phyloP scores from a whole-genome alignment of 805 yeast genomes.

The Candida boleticola region DNA sequence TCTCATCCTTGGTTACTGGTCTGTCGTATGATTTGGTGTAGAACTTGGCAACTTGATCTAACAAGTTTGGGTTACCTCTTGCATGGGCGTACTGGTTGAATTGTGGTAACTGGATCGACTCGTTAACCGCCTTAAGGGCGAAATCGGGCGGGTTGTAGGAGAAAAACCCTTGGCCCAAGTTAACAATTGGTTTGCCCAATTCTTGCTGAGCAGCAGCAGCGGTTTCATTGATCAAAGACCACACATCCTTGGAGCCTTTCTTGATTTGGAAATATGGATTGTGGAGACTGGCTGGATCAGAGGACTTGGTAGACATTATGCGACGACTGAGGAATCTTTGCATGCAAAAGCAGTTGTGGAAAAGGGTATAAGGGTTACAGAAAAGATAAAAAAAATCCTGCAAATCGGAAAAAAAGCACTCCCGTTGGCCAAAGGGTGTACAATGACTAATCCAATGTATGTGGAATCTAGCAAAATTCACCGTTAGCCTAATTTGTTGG shows the following conservation, averaged over 20 bases:
- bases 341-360: not conserved
- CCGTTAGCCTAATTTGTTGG: no score
- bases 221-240: slow-evolving; percentile 94
- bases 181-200: slow-evolving; percentile 74
- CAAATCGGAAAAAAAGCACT: no score
- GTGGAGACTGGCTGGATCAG: slow-evolving; percentile 28
- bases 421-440: no score
- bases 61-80: slow-evolving; percentile 75
- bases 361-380: not conserved
- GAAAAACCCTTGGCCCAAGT: slow-evolving; percentile 96
- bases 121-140: slow-evolving; percentile 77
- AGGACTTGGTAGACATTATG: not conserved
- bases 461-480: no score
- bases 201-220: slow-evolving; percentile 78
- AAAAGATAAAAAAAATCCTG: no score
- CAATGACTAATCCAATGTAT: no score
- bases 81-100: slow-evolving; percentile 93
- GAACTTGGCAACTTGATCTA: slow-evolving; percentile 65
- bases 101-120: slow-evolving; percentile 68
- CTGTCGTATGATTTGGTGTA: slow-evolving; percentile 69
- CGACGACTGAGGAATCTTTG: slow-evolving; percentile 2
- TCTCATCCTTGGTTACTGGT: slow-evolving; percentile 54
- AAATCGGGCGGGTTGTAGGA: slow-evolving; percentile 95
- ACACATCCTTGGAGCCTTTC: slow-evolving; percentile 79
- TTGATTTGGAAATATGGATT: slow-evolving; percentile 62